Percentiles rank a stretch among this genome's conserved stretches.
These are phyloP conservation scores for Nakazawaea pomicola DNA, from an alignment of 805 yeast genomes.

Conservation along the genomic window DNA sequence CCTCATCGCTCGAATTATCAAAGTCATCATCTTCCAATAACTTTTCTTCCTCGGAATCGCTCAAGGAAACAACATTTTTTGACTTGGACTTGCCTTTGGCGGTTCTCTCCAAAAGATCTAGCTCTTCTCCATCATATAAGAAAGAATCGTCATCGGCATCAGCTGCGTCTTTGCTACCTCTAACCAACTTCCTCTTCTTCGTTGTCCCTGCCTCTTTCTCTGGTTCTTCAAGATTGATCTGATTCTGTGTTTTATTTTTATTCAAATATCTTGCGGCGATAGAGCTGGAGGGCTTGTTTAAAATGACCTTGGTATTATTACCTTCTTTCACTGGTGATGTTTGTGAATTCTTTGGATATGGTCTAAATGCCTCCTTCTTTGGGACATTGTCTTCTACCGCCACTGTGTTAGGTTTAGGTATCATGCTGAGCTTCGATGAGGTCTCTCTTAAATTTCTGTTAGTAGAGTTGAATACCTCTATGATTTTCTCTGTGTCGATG, in stretches of 20 bases:
- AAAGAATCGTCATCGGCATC: background rate
- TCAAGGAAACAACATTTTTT: slow-evolving; percentile 14
- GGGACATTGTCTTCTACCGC: slow-evolving; percentile 6
- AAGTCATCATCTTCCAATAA: slow-evolving; percentile 41
- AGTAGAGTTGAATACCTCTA: slow-evolving; percentile 24
- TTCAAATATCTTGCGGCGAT: slow-evolving; percentile 12
- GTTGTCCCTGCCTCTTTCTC: slow-evolving; percentile 10
- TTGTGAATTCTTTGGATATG: background rate
- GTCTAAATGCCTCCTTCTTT: slow-evolving; percentile 1
- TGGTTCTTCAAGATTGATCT: background rate
- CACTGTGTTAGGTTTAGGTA: slow-evolving; percentile 18
- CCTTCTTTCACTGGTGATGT: slow-evolving; percentile 11
- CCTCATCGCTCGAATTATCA: slow-evolving; percentile 35
- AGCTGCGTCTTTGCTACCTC: slow-evolving; percentile 21
- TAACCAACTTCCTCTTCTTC: slow-evolving; percentile 34
- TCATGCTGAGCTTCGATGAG: slow-evolving; percentile 20
- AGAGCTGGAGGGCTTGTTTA: slow-evolving; percentile 10
- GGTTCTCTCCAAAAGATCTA: slow-evolving; percentile 17
- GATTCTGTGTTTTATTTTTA: background rate
- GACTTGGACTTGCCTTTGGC: background rate
- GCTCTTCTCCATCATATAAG: slow-evolving; percentile 16
- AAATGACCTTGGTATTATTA: slow-evolving; percentile 8
- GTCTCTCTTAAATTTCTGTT: slow-evolving; percentile 28
- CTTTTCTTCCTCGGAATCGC: slow-evolving; percentile 42
- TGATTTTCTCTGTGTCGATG: slow-evolving; percentile 24